Conservation (phyloP, 768 basidiomycete species). For the Heimioporus sp. region DNA sequence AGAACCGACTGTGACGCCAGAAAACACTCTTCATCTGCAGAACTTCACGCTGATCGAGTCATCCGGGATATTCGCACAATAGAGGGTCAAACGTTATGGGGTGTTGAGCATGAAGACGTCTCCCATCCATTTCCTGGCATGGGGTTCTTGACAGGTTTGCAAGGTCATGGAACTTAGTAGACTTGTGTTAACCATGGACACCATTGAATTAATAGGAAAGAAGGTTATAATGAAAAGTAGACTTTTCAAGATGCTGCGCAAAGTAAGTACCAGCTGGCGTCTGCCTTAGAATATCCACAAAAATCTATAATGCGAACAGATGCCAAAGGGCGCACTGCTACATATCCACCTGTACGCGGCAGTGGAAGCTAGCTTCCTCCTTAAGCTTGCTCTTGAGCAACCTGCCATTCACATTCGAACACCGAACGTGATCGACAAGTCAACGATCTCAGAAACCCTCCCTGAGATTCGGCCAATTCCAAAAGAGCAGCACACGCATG, state of each 20-base stretch:
- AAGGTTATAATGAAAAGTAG: slow-evolving; percentile 36
- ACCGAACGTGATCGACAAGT: slow-evolving; percentile 15
- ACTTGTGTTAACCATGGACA: too few species aligned
- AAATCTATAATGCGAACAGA: slow-evolving; percentile 20
- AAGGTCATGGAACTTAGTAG: too few species aligned
- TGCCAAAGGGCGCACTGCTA: slow-evolving; percentile 49
- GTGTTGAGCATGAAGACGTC: slow-evolving; percentile 45
- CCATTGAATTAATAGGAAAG: slow-evolving; percentile 19
- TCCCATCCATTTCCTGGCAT: slow-evolving; percentile 71
- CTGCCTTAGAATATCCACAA: not conserved
- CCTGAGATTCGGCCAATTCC: slow-evolving; percentile 40
- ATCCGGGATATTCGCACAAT: slow-evolving; percentile 49
- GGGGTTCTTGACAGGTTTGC: slow-evolving; percentile 67
- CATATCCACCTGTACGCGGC: slow-evolving; percentile 45
- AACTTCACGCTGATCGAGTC: slow-evolving; percentile 53
- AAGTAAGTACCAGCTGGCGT: slow-evolving; percentile 17
- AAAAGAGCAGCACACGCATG: slow-evolving; percentile 15
- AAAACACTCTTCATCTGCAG: slow-evolving; percentile 34
- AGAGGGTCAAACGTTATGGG: slow-evolving; percentile 61
- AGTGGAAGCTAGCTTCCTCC: slow-evolving; percentile 34
- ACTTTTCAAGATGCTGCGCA: slow-evolving; percentile 39
- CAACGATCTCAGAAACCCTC: slow-evolving; percentile 23
- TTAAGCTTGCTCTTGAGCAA: slow-evolving; percentile 37
- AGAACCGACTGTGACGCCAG: slow-evolving; percentile 41
- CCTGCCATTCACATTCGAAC: slow-evolving; percentile 39